These are phyloP conservation scores for Quercus bicolor DNA, from an alignment of 306 rosid species.

Conservation along the genomic window DNA sequence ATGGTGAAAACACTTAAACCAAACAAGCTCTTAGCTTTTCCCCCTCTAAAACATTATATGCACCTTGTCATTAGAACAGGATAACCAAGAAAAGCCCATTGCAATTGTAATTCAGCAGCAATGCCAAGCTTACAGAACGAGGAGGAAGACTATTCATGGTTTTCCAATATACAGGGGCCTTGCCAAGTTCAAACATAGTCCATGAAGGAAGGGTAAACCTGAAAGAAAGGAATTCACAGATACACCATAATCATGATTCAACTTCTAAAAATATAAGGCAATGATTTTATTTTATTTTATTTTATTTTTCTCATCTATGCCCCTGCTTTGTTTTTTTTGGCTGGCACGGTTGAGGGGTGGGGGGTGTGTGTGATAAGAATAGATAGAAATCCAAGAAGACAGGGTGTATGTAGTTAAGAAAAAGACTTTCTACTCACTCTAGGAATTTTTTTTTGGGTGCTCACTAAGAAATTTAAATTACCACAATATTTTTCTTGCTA, in stretches of 20 bases:
- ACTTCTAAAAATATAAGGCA: background rate
- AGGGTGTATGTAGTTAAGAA: background rate
- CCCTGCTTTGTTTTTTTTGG: no score
- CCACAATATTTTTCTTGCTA: no score
- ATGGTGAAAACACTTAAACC: no score
- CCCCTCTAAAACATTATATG: slow-evolving; percentile 54
- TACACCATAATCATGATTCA: background rate
- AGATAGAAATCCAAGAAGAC: background rate
- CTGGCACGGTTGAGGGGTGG: no score
- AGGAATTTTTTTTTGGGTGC: no score
- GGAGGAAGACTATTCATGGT: slow-evolving; percentile 89
- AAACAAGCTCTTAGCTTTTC: slow-evolving; percentile 80
- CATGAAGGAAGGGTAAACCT: slow-evolving; percentile 83
- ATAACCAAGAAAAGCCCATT: background rate
- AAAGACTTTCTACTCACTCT: background rate
- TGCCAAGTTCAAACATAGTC: slow-evolving; percentile 89
- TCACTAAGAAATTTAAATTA: no score
- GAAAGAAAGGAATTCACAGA: slow-evolving; percentile 6
- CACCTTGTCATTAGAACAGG: background rate
- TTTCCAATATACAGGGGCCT: slow-evolving; percentile 79
- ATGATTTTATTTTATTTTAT: background rate
- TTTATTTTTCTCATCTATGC: background rate
- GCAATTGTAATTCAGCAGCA: background rate
- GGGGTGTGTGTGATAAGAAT: no score
- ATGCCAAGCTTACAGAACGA: slow-evolving; percentile 47